Evolutionary conservation across 352 stramenopile species (phyloP), one percentile per base, ranked within the genome.

Genomic region (Globisporangium apiculatum): DNA sequence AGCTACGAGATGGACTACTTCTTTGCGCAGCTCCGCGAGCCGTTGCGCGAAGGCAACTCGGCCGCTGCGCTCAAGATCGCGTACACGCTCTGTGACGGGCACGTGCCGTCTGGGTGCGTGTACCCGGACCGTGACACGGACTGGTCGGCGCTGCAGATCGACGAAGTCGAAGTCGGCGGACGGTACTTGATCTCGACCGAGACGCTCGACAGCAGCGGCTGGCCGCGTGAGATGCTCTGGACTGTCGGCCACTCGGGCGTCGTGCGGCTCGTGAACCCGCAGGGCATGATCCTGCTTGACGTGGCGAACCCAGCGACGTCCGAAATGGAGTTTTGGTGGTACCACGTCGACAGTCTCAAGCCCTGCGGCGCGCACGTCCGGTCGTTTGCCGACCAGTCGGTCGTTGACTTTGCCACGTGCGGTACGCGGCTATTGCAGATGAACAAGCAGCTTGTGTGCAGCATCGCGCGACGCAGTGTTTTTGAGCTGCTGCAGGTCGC

Each of bases 1-100:
- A 88, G 73, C 47, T 92, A 92, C 56, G 83, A 92, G 57, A 92
- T 92, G 83, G 80, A 92, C 41, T 92, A 92, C 42, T 92, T 92
- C 52, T 92, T 92, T 55, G 83, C 83, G 7, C 83, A 92, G 51
- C 57, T 92, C 15, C 78, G 83, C 43, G 83, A 92, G 49, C 83
- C 83, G 4, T 57, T 92, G 38, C 67, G 83, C 35, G 79, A 92
- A 72, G 83, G 83, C 10, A 90, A 92, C 42, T 73, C 75, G 3
- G 75, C 80, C 3, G 83, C 83, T 24, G 83, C 83, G 24, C 68
- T 89, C 57, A 89, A 89, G 66, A 92, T 92, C 45, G 83, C 83
- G 7, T 87, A 82, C 57, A 92, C 83, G 4, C 52, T 92, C 3
- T 92, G 83, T 52, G 83, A 92, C 57, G 83, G 83, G 0, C 83